A percentile compares a stretch with the other conserved stretches of the same genome.
phyloP scores from a whole-genome alignment of 2,329 filamentous ascomycete genomes.

The Fusarium mexicanum region DNA sequence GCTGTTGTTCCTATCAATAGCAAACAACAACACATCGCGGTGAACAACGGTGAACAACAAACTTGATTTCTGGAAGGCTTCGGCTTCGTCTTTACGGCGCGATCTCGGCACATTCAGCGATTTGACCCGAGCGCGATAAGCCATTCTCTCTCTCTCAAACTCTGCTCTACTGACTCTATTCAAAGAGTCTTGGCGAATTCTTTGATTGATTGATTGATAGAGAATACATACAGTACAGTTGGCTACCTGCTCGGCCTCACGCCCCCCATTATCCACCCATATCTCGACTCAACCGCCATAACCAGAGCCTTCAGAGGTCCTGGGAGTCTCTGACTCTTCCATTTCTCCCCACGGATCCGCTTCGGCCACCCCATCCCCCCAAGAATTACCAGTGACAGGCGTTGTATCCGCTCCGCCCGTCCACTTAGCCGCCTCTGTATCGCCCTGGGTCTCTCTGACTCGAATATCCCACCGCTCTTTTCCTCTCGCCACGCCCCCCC shows the following conservation, averaged over 20 bases:
- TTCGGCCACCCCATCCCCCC: slow-evolving; percentile 1
- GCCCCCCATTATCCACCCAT: not conserved
- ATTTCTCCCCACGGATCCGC: slow-evolving; percentile 18
- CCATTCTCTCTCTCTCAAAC: not conserved
- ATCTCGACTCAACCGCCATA: slow-evolving; percentile 2
- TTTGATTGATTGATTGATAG: slow-evolving; percentile 26
- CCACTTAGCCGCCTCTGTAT: slow-evolving; percentile 25
- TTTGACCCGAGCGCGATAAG: slow-evolving; percentile 29
- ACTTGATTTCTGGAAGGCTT: slow-evolving; percentile 19
- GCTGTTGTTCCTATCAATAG: not conserved
- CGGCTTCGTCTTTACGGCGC: slow-evolving; percentile 6
- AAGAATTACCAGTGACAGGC: slow-evolving; percentile 2
- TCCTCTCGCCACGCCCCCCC: slow-evolving; percentile 23
- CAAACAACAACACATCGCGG: not conserved
- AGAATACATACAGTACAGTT: not conserved
- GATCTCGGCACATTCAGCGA: slow-evolving; percentile 14
- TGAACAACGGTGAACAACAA: not conserved
- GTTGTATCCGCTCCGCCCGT: slow-evolving; percentile 24
- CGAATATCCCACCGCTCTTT: slow-evolving; percentile 33
- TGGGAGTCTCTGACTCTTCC: slow-evolving; percentile 12
- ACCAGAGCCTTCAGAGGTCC: not conserved
- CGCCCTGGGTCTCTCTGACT: slow-evolving; percentile 22
- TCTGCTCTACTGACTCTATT: not conserved
- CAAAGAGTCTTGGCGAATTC: slow-evolving; percentile 25
- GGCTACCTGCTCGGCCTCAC: not conserved